Percentiles rank a stretch among this genome's conserved stretches.
These are phyloP conservation scores for Euphorbia celastroides DNA, from an alignment of 441 rosid genomes.

Conservation along the genomic window DNA sequence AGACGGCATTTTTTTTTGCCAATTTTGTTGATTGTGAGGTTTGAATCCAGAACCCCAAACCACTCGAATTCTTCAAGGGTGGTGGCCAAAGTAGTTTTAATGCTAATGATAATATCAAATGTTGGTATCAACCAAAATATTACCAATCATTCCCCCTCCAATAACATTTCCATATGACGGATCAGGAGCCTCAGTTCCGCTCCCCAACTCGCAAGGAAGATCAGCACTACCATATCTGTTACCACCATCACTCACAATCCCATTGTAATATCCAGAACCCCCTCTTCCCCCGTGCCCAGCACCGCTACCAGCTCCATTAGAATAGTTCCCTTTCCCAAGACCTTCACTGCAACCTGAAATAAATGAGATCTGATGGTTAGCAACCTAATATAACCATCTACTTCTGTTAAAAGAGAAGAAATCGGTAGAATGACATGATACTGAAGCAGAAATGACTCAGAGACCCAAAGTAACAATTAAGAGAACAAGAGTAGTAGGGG, in stretches of 20 bases:
- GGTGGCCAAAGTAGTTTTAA: too few relatives aligned
- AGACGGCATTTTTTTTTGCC: too few relatives aligned
- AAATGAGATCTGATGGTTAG: slow-evolving; percentile 16
- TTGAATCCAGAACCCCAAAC: too few relatives aligned
- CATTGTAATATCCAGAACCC: slow-evolving; percentile 89
- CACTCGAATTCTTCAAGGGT: too few relatives aligned
- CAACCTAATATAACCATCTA: slow-evolving; percentile 17
- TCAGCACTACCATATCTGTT: slow-evolving; percentile 76
- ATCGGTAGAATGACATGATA: slow-evolving; percentile 6
- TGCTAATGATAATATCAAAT: neutral
- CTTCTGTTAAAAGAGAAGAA: slow-evolving; percentile 11
- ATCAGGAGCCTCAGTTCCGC: slow-evolving; percentile 89
- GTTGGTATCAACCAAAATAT: slow-evolving; percentile 12
- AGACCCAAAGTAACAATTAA: neutral
- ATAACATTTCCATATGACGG: slow-evolving; percentile 52
- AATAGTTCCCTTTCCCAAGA: slow-evolving; percentile 80
- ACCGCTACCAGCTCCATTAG: slow-evolving; percentile 94
- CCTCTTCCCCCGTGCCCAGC: slow-evolving; percentile 99
- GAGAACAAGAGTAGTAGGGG: slow-evolving; percentile 11
- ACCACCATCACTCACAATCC: slow-evolving; percentile 81
- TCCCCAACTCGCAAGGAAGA: slow-evolving; percentile 97
- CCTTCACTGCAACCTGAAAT: slow-evolving; percentile 90
- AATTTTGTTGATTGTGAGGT: too few relatives aligned
- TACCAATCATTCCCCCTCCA: slow-evolving; percentile 99
- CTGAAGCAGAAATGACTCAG: neutral